Evolutionary conservation across 2,329 filamentous ascomycete genomes (phyloP).

Genomic region (Aspergillus vadensis): DNA sequence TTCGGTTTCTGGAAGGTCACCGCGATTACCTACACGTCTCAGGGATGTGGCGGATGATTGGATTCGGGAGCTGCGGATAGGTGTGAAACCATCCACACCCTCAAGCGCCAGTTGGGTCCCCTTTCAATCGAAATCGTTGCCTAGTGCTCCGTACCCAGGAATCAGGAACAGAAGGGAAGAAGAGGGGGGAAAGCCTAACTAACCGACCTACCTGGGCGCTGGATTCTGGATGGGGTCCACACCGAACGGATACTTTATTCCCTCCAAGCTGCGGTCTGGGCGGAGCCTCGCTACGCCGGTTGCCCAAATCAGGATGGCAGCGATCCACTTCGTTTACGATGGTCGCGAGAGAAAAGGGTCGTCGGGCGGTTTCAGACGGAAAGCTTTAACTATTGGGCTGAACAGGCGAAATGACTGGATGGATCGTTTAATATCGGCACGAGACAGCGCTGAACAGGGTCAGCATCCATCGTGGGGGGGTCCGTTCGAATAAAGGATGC

Average conservation of each 20-base stretch:
- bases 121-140: not conserved
- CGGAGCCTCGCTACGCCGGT: constrained; percentile 22
- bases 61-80: constrained; percentile 8
- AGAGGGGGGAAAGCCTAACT: not conserved
- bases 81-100: not conserved
- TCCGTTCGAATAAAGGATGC: not conserved
- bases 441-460: not conserved
- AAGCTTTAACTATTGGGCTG: not conserved
- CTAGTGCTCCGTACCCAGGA: not conserved
- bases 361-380: constrained; percentile 6
- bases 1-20: constrained; percentile 11
- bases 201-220: not conserved
- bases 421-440: not conserved
- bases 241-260: constrained; percentile 23
- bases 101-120: not conserved
- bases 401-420: too few relatives aligned
- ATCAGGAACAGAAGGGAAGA: constrained; percentile 2
- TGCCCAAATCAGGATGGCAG: constrained; percentile 17
- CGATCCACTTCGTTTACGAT: constrained; percentile 21
- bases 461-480: not conserved
- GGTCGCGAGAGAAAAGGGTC: constrained; percentile 11
- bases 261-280: constrained; percentile 26
- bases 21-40: not conserved
- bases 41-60: not conserved
- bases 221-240: constrained; percentile 5